These are phyloP conservation scores for Scheffersomyces lignosus DNA, from an alignment of 805 yeast genomes.

Conservation along the genomic window DNA sequence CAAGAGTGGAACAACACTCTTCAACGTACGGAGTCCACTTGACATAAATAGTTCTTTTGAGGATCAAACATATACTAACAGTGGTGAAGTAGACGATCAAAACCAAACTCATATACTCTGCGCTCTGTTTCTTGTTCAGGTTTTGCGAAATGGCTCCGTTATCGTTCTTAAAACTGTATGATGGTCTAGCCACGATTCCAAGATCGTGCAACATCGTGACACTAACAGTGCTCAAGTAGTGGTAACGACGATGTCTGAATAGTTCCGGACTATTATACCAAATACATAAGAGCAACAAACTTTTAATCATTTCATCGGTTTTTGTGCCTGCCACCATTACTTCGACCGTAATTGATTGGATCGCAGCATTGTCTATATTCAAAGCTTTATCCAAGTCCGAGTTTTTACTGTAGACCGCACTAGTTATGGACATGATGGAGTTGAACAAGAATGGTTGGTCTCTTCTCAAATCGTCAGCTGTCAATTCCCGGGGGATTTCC, in stretches of 20 bases:
- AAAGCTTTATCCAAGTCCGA: constrained; percentile 43
- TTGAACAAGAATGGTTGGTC: constrained; percentile 63
- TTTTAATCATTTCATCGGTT: constrained; percentile 63
- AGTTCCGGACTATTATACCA: constrained; percentile 89
- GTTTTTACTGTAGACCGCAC: constrained; percentile 38
- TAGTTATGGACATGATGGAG: constrained; percentile 62
- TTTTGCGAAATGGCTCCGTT: constrained; percentile 11
- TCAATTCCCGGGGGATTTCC: constrained; percentile 44
- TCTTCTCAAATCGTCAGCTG: constrained; percentile 48
- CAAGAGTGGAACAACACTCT: constrained; percentile 55
- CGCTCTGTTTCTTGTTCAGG: constrained; percentile 25
- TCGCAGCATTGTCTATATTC: constrained; percentile 52
- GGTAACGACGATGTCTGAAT: constrained; percentile 76
- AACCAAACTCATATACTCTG: constrained; percentile 53
- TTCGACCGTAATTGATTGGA: constrained; percentile 54
- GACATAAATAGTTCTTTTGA: constrained; percentile 61
- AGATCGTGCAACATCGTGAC: constrained; percentile 72
- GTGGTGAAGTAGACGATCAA: constrained; percentile 61
- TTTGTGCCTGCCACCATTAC: constrained; percentile 70
- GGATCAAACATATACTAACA: constrained; percentile 62
- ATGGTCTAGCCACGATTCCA: constrained; percentile 61
- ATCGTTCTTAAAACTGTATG: constrained; percentile 15
- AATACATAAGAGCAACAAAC: constrained; percentile 57
- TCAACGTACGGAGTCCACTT: constrained; percentile 67
- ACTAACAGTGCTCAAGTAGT: constrained; percentile 63